Base-by-base conservation (phyloP, 2,329 filamentous ascomycete genomes). In the Diaporthe citriasiana region DNA sequence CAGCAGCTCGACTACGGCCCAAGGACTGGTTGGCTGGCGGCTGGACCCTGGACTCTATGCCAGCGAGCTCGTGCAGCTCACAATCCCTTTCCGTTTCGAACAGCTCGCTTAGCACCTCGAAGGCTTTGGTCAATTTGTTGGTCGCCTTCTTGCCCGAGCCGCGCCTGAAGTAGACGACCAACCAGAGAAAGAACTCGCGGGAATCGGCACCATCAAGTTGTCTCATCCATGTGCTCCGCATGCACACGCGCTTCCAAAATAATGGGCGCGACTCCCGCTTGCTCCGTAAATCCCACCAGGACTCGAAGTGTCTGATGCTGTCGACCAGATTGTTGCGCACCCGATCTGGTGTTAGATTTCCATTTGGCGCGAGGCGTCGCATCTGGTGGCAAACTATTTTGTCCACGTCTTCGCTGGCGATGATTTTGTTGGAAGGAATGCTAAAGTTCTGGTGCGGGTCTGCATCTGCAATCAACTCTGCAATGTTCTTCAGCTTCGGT, bases 171-270 rank as follows among this genome's bases (percentile, higher is more conserved):
- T 60, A 55, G 27, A 65, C 47, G 9, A 50, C 35, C 47, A 73
- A 15, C 72, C 35, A 63, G 6, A 73, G 72, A 22, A 73, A 73
- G 66, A 73, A 73, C n/a, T 65, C 22, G 38, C 65, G 72, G 17
- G 47, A 40, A 22, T 56, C 53, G 17, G 25, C 15, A 9, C 35
- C 56, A 4, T 59, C 66, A 15, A 73, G 66, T 7, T 65, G 38
- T 10, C 22, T 50, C 9, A 71, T 59, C 72, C 72, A 71, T 4
- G 30, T 25, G 13, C 22, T 35, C 0, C 55, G 35, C n/a, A 19
- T 45, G 35, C 66, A 53, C 35, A 63, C 66, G 5, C 66, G 47
- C 22, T 59, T n/a, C 56, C 56, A 59, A 19, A 59, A 59, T 4
- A 50, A 50, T 12, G 45, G 9, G 8, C 45, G 45, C 12, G 45